Base-by-base conservation (phyloP, 2,329 filamentous ascomycete genomes). In the Biscogniauxia marginata region DNA sequence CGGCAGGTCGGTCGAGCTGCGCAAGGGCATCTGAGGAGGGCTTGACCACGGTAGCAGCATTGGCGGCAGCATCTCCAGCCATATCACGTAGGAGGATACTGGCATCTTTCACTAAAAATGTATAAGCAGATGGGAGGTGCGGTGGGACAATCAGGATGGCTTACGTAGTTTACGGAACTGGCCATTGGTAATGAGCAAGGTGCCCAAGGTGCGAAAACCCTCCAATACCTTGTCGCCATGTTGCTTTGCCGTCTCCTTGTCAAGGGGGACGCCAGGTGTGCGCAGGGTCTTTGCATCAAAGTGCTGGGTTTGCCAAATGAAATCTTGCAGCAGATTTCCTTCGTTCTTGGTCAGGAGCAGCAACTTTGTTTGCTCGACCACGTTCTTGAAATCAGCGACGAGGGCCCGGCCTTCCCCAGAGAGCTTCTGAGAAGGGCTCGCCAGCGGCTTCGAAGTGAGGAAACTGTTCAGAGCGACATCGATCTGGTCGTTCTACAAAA, bases 401-500 rank as follows among this genome's bases (percentile, higher is more conserved):
- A 99, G 83, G n/a, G 77, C 74, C 70, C 87, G 87, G 56, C 95
- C 95, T 65, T 99, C 95, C 1, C 80, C 63, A 0, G 93, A 98
- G 5, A 99, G 86, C 71, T 88, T 88, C 58, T 82, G 77, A 0
- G 90, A 88, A 5, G 93, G 92, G 21, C 77, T 84, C 3, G 84
- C 75, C 22, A 98, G 78, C 7, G 85, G 79, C 70, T 83, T 86
- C 63, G 89, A 93, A 30, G 81, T 80, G 50, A 97, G 81, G 66
- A 91, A 89, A 71, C 89, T 95, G 82, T 96, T 98, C 71, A 99
- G 77, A 23, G 95, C 93, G 49, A 97, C 82, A 77, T 98, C 95
- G 73, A 97, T 96, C 79, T 97, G 93, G 67, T 93, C 90, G 75
- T 97, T 97, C 88, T 91, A 67, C 57, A 53, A 45, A 2, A 3